A percentile compares a stretch with the other conserved stretches of the same genome.
Evolutionary conservation across 2,329 filamentous ascomycete species (phyloP).

Genomic region (Domatiomyces globalis): DNA sequence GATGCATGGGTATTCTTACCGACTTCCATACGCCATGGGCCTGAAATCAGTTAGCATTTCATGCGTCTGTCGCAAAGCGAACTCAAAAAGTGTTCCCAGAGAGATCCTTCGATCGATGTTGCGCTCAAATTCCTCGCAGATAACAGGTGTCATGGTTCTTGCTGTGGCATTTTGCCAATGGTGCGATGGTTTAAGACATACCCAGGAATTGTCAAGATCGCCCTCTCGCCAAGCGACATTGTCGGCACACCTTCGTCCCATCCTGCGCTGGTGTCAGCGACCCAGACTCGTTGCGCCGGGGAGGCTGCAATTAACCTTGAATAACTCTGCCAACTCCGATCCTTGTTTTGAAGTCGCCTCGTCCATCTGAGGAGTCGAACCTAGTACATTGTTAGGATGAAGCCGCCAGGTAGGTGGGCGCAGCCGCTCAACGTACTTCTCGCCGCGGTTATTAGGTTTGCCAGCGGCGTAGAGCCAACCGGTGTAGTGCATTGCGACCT

Average conservation of each 20-base stretch:
- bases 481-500: conserved; percentile 78
- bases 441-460: conserved; percentile 51
- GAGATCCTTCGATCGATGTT: background rate
- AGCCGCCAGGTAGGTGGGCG: background rate
- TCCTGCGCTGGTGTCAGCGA: conserved; percentile 35
- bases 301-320: conserved; percentile 44
- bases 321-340: conserved; percentile 83
- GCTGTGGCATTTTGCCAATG: background rate
- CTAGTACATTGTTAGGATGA: conserved; percentile 23
- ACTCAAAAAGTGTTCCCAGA: background rate
- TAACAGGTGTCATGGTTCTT: background rate
- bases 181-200: conserved; percentile 29
- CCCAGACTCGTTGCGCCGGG: background rate
- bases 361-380: conserved; percentile 75
- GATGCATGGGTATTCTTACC: conserved; percentile 21
- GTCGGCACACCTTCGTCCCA: conserved; percentile 73
- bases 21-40: conserved; percentile 25
- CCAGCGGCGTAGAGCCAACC: conserved; percentile 63
- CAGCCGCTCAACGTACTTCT: conserved; percentile 43
- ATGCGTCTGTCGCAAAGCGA: background rate
- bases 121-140: background rate
- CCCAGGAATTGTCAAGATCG: conserved; percentile 67
- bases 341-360: conserved; percentile 57
- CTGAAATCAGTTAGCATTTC: conserved; percentile 6
- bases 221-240: conserved; percentile 87